Evolutionary conservation across 345 rosid genomes (phyloP).

Genomic region (Euphorbia peplus): DNA sequence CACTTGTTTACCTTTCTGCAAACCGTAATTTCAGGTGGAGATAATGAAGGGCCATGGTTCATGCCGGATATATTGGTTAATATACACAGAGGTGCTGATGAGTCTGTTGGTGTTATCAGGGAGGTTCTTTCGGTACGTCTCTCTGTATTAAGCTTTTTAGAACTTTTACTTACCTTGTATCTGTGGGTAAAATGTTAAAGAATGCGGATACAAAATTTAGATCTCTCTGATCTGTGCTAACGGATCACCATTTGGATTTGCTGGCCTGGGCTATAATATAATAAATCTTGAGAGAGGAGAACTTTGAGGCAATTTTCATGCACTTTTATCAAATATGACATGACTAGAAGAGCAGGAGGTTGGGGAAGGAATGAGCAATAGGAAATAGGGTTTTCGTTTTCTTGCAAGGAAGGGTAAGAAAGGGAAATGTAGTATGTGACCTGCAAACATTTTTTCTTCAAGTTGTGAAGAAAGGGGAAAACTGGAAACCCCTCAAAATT

Average conservation of each 20-base stretch:
- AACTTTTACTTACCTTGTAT: background rate
- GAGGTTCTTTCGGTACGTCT: conserved; percentile 77
- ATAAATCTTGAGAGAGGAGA: background rate
- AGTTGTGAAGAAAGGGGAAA: background rate
- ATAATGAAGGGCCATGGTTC: conserved; percentile 75
- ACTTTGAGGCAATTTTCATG: background rate
- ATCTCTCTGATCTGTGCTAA: background rate
- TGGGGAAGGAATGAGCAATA: background rate
- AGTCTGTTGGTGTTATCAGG: conserved; percentile 60
- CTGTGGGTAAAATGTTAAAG: background rate
- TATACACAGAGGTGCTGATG: conserved; percentile 61
- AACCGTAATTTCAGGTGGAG: conserved; percentile 56
- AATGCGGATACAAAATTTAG: background rate
- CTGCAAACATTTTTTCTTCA: background rate
- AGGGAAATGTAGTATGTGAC: background rate
- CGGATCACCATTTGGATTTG: background rate
- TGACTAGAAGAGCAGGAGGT: background rate
- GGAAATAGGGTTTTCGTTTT: background rate
- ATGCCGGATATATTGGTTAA: conserved; percentile 86
- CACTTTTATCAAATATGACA: background rate
- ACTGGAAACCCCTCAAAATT: background rate
- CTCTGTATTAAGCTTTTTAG: background rate
- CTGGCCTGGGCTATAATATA: background rate
- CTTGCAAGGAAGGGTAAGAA: background rate
- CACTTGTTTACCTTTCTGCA: background rate